phyloP scores from a whole-genome alignment of 768 basidiomycete species.

The Hericium alpestre region DNA sequence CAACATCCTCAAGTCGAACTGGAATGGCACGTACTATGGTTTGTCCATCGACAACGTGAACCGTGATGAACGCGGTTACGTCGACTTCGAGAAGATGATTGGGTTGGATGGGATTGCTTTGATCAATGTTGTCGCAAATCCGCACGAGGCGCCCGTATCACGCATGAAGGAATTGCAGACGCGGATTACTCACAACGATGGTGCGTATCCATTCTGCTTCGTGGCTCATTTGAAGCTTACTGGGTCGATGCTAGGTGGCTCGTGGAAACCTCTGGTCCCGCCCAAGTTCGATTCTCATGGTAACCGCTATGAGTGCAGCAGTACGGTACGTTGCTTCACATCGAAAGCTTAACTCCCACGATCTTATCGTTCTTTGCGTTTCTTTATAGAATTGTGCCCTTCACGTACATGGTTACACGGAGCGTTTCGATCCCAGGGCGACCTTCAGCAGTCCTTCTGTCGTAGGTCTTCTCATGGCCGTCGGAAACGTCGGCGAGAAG shows the following conservation, averaged over 20 bases:
- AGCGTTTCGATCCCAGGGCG: slow-evolving; percentile 78
- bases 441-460: slow-evolving; percentile 91
- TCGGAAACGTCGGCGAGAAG: slow-evolving; percentile 86
- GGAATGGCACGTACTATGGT: slow-evolving; percentile 95
- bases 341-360: too few relatives aligned
- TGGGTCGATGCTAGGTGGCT: slow-evolving; percentile 43
- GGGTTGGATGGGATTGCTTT: slow-evolving; percentile 94
- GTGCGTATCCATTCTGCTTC: slow-evolving; percentile 28
- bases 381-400: slow-evolving; percentile 64
- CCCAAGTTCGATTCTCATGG: slow-evolving; percentile 71
- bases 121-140: slow-evolving; percentile 81
- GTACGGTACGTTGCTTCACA: slow-evolving; percentile 39
- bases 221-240: neutral
- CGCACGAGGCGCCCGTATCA: slow-evolving; percentile 59
- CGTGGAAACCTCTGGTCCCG: slow-evolving; percentile 76
- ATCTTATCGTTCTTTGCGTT: neutral
- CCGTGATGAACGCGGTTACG: slow-evolving; percentile 77
- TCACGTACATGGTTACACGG: slow-evolving; percentile 93
- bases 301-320: slow-evolving; percentile 55
- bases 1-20: slow-evolving; percentile 90
- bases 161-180: slow-evolving; percentile 70
- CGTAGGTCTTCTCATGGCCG: slow-evolving; percentile 88
- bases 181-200: slow-evolving; percentile 94
- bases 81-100: slow-evolving; percentile 97
- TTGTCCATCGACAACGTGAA: slow-evolving; percentile 82